These are phyloP conservation scores for Macrophomina pseudophaseolina DNA, from an alignment of 2,329 filamentous ascomycete genomes.

Conservation along the genomic window DNA sequence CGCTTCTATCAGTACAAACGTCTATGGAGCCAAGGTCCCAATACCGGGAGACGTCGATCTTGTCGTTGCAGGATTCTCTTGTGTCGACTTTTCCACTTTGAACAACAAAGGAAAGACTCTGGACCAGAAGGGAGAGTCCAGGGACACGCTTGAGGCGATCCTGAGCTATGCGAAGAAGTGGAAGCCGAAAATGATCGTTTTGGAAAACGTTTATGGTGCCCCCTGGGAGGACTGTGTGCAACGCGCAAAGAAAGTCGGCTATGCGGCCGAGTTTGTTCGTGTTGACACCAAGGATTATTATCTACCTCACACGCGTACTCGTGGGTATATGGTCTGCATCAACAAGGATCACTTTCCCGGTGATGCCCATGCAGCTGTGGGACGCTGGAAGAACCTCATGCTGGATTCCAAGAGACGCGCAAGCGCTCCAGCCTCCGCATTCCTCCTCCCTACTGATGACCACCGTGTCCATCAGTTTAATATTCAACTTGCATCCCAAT, in stretches of 20 bases:
- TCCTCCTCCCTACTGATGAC: slow-evolving; percentile 64
- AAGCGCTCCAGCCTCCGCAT: slow-evolving; percentile 67
- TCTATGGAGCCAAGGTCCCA: slow-evolving; percentile 63
- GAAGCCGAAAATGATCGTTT: slow-evolving; percentile 67
- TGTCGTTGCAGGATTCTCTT: slow-evolving; percentile 74
- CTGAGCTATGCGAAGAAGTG: slow-evolving; percentile 60
- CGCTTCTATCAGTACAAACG: slow-evolving; percentile 56
- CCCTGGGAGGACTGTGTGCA: slow-evolving; percentile 57
- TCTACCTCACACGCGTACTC: slow-evolving; percentile 67
- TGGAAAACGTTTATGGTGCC: slow-evolving; percentile 72
- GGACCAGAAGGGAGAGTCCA: slow-evolving; percentile 65
- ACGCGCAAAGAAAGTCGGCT: slow-evolving; percentile 59
- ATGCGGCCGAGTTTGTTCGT: slow-evolving; percentile 55
- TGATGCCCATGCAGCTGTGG: slow-evolving; percentile 28
- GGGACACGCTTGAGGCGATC: slow-evolving; percentile 68
- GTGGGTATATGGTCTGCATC: slow-evolving; percentile 55
- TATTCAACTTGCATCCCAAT: background rate
- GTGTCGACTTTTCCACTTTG: slow-evolving; percentile 73
- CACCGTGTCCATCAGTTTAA: slow-evolving; percentile 56
- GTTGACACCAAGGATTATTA: slow-evolving; percentile 75
- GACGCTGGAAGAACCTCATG: slow-evolving; percentile 55
- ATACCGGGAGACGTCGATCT: slow-evolving; percentile 68
- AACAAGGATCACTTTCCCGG: slow-evolving; percentile 36
- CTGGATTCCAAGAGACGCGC: slow-evolving; percentile 58
- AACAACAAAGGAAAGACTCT: slow-evolving; percentile 62